Percentiles rank a stretch among this genome's conserved stretches.
These are phyloP conservation scores for Ceratocystis diversiconidia DNA, from an alignment of 2,329 filamentous ascomycete genomes.

Conservation along the genomic window DNA sequence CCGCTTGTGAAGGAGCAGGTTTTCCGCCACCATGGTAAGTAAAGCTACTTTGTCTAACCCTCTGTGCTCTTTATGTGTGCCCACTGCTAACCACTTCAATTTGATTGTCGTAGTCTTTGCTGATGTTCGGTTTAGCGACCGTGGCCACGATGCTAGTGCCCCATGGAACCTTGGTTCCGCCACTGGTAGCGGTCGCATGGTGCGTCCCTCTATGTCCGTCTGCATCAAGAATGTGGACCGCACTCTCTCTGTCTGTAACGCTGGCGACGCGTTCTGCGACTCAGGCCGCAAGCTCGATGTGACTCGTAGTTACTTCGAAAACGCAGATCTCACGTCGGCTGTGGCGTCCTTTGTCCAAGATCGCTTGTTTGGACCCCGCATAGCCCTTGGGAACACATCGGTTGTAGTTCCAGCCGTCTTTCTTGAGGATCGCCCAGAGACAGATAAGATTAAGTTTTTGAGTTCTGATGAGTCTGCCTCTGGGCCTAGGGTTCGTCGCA, in stretches of 20 bases:
- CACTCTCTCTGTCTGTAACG: not conserved
- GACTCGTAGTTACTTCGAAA: not conserved
- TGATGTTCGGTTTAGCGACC: conserved; percentile 8
- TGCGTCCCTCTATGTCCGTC: not conserved
- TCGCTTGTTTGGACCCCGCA: not conserved
- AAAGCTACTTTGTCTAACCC: no score
- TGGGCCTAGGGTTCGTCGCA: not conserved
- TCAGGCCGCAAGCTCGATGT: not conserved
- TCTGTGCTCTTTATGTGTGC: not conserved
- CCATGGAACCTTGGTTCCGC: conserved; percentile 4
- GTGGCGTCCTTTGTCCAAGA: not conserved
- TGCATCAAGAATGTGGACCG: conserved; percentile 5
- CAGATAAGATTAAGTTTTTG: not conserved
- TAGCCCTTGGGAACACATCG: not conserved
- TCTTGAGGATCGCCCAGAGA: not conserved
- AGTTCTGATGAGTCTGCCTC: not conserved
- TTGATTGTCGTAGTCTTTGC: not conserved
- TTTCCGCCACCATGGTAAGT: conserved; percentile 3
- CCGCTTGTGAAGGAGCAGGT: not conserved
- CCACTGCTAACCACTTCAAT: not conserved
- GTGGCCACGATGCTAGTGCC: conserved; percentile 1
- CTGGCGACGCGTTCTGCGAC: conserved; percentile 6
- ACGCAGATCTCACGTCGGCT: not conserved
- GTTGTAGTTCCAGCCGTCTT: not conserved
- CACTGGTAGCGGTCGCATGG: not conserved